Base-by-base conservation (phyloP, 2,329 filamentous ascomycete genomes). In the Colletotrichum magnum region DNA sequence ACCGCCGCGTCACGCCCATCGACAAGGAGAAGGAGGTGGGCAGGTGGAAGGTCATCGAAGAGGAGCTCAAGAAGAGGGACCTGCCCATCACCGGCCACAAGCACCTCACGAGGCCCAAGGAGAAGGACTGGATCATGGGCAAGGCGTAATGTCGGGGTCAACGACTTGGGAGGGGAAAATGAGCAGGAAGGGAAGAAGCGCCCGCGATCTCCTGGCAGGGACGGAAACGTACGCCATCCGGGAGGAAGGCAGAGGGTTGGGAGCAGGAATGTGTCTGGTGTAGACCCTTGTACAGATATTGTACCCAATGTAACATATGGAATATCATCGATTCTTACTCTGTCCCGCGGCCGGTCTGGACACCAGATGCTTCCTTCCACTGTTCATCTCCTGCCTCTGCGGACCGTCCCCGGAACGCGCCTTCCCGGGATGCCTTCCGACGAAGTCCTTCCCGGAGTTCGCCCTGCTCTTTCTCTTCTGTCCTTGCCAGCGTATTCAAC, bases 41-140 rank as follows among this genome's bases (percentile, higher is more conserved):
- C 32, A 86, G 93, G 75, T 93, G 92, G 89, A 96, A 96, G 88
- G 79, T 94, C 58, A 93, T 95, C 75, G 87, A 93, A 78, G 83
- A 90, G 75, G 92, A 94, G 80, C 83, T 95, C 71, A 81, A 81
- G 75, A 85, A 87, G 77, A 84, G 90, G 64, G 87, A 86, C 16
- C 78, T 95, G 73, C 89, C 91, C 7, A 81, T 89, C 16, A 83
- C 82, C 4, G 88, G 88, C 3, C 81, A 82, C 56, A 79, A 77
- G 9, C 77, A 78, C 7, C 72, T 79, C 56, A 72, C 76, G 15
- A 81, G 79, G 76, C 81, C 81, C 72, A 82, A 77, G 75, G 84
- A 87, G 77, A 74, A 79, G 62, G 72, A 78, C n/a, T 83, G 83
- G 77, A 71, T 86, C 32, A 74, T 74, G 70, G 84, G 84, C 21